phyloP scores from a whole-genome alignment of 1,284 basidiomycete species.

The Moniliophthora roreri region DNA sequence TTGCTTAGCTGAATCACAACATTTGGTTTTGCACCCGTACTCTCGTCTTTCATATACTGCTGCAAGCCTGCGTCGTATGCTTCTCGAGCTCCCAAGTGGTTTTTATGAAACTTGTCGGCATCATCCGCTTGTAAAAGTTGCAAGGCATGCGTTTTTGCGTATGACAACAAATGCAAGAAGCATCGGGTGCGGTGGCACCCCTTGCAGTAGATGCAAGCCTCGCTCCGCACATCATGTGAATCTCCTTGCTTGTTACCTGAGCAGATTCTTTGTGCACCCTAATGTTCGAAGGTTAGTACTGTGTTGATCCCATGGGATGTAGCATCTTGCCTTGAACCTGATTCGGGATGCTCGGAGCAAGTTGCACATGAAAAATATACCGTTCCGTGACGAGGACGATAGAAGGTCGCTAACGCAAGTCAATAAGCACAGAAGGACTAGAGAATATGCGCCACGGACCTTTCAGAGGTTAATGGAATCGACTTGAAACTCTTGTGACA shows the following conservation, averaged over 20 bases:
- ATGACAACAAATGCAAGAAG: constrained; percentile 48
- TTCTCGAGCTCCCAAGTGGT: constrained; percentile 33
- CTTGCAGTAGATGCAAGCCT: constrained; percentile 40
- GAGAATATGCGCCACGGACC: neutral
- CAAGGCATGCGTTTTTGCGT: constrained; percentile 46
- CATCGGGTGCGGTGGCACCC: constrained; percentile 51
- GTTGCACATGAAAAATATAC: too few species aligned
- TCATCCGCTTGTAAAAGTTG: constrained; percentile 41
- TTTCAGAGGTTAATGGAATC: constrained; percentile 6
- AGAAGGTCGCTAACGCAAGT: neutral
- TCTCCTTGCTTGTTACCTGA: neutral
- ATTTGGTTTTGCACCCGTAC: constrained; percentile 33
- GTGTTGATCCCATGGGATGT: too few species aligned
- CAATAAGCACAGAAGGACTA: neutral
- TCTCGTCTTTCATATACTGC: constrained; percentile 30
- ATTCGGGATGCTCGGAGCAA: too few species aligned
- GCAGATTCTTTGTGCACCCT: neutral
- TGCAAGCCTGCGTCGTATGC: constrained; percentile 24
- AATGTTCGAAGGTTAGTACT: neutral
- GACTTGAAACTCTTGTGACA: neutral
- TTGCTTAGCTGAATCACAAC: constrained; percentile 32
- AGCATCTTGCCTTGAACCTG: too few species aligned
- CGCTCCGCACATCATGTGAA: constrained; percentile 24
- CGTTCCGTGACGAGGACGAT: too few species aligned
- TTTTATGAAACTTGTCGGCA: constrained; percentile 37